Conservation (phyloP, 78 protist genomes). For the Planoprotostelium fungivorum region DNA sequence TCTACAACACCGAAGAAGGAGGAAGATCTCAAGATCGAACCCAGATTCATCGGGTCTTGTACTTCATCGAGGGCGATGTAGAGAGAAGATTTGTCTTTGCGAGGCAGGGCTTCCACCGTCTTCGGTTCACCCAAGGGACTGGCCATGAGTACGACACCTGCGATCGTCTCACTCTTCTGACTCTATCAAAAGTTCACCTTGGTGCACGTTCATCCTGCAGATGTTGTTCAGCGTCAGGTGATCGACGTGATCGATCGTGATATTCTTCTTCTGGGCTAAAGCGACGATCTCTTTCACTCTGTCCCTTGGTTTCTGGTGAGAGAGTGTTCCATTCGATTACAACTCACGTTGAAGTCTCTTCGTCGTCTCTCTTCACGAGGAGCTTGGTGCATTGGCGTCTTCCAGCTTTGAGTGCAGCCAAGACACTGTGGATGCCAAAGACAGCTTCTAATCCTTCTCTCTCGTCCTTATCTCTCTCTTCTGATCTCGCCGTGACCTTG, state of each 20-base stretch:
- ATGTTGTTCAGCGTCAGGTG: not conserved
- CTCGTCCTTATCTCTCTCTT: not conserved
- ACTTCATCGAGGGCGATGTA: conserved; percentile 41
- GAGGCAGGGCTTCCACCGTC: not conserved
- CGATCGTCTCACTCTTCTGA: not conserved
- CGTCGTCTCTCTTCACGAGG: not conserved
- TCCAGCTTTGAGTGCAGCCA: not conserved
- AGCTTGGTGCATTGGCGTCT: not conserved
- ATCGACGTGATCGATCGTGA: not conserved
- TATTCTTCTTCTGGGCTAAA: not conserved
- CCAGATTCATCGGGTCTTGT: conserved; percentile 52
- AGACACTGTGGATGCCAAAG: not conserved
- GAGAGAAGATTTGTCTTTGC: conserved; percentile 10
- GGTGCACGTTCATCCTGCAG: not conserved
- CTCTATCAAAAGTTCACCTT: not conserved
- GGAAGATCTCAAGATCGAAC: conserved; percentile 36
- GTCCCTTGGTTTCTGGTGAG: not conserved
- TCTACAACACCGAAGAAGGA: conserved; percentile 19
- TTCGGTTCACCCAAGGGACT: not conserved
- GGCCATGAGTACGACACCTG: not conserved
- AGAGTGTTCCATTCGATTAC: not conserved
- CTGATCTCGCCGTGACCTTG: not conserved
- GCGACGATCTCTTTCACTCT: not conserved
- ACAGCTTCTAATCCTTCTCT: not conserved
- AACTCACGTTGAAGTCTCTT: not conserved